These are phyloP conservation scores for Neovahlkampfia damariscottae DNA, from an alignment of 78 protist genomes.

Conservation along the genomic window DNA sequence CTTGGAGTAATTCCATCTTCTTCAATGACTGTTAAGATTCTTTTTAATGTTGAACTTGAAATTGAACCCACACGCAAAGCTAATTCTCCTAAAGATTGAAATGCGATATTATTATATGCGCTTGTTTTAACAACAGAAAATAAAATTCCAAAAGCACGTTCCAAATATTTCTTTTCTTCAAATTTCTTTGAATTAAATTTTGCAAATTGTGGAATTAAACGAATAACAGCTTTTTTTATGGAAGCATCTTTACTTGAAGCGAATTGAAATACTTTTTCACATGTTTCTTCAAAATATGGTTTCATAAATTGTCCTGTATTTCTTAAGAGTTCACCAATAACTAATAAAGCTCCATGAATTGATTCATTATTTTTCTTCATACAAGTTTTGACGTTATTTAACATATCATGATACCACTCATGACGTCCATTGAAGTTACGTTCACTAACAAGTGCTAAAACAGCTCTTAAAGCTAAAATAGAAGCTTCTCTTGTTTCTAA, in stretches of 20 bases:
- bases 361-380: conserved; percentile 6
- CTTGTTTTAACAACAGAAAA: neutral
- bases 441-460: conserved; percentile 8
- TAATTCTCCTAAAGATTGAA: neutral
- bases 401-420: conserved; percentile 5
- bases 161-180: neutral
- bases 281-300: neutral
- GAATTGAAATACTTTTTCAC: conserved; percentile 10
- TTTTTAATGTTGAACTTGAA: neutral
- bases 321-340: conserved; percentile 13
- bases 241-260: neutral
- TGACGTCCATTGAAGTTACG: conserved; percentile 9
- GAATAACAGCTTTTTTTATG: neutral
- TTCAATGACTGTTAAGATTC: too few relatives aligned
- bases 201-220: neutral
- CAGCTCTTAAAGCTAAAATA: neutral
- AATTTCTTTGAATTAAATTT: neutral
- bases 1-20: neutral
- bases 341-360: conserved; percentile 29
- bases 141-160: neutral
- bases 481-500: neutral
- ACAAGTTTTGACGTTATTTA: conserved; percentile 13
- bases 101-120: neutral
- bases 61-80: neutral
- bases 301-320: neutral